Evolutionary conservation across 345 rosid genomes (phyloP).

Genomic region (Citrus reticulata): DNA sequence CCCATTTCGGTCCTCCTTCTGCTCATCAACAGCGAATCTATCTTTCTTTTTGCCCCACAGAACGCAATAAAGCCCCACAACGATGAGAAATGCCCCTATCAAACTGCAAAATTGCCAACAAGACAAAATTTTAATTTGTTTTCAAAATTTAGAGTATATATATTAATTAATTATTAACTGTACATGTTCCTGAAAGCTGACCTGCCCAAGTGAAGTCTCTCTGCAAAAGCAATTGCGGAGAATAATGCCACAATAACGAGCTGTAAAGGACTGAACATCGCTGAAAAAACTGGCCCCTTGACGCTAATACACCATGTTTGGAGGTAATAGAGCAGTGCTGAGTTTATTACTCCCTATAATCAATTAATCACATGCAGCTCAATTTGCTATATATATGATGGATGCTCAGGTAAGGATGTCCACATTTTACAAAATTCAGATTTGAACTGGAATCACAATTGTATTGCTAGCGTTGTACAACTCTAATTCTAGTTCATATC

Average conservation of each 20-base stretch:
- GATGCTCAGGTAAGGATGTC: too few relatives aligned
- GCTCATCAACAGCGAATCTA: background rate
- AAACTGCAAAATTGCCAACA: slow-evolving; percentile 16
- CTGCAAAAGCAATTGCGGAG: slow-evolving; percentile 42
- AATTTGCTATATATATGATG: too few relatives aligned
- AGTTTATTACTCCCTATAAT: too few relatives aligned
- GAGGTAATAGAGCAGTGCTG: too few relatives aligned
- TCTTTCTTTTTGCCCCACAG: slow-evolving; percentile 42
- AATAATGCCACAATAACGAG: slow-evolving; percentile 36
- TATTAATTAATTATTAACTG: too few relatives aligned
- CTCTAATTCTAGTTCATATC: too few relatives aligned
- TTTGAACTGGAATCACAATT: too few relatives aligned
- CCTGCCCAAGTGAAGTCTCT: slow-evolving; percentile 44
- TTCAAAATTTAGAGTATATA: too few relatives aligned
- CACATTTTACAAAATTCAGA: too few relatives aligned
- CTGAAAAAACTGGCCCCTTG: slow-evolving; percentile 43
- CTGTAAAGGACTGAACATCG: slow-evolving; percentile 38
- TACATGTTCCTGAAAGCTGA: background rate
- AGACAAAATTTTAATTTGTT: too few relatives aligned
- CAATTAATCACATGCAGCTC: too few relatives aligned
- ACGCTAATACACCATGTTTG: slow-evolving; percentile 12
- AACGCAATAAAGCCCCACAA: slow-evolving; percentile 37
- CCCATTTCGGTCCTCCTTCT: background rate
- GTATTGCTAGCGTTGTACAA: too few relatives aligned
- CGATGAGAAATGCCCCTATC: background rate